phyloP scores from a whole-genome alignment of 176 grass and related monocot genomes.

The Carex scoparia region DNA sequence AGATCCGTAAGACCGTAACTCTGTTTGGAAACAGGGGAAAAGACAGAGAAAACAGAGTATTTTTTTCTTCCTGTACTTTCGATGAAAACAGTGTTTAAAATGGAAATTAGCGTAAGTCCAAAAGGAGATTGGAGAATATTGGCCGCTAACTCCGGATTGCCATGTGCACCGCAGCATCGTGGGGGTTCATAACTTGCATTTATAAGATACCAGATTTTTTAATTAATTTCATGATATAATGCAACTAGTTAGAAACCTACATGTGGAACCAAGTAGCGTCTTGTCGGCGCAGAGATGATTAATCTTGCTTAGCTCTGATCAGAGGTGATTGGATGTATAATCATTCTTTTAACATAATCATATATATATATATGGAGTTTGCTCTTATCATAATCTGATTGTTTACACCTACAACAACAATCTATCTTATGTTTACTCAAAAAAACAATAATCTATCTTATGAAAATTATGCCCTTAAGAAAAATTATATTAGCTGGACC shows the following conservation, averaged over 20 bases:
- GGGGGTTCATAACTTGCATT: neutral
- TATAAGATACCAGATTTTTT: neutral
- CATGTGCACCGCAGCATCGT: constrained; percentile 18
- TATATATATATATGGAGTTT: neutral
- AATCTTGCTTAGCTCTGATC: neutral
- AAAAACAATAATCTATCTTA: neutral
- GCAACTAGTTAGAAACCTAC: neutral
- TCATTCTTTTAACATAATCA: neutral
- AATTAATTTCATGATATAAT: neutral
- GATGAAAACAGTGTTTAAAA: neutral
- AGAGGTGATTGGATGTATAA: neutral
- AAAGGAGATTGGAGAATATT: constrained; percentile 16
- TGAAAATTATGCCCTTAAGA: neutral
- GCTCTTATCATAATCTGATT: neutral
- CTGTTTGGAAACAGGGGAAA: constrained; percentile 9
- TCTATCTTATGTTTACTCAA: neutral
- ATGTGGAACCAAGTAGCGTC: neutral
- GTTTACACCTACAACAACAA: neutral
- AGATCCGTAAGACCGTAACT: neutral
- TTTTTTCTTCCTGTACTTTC: neutral
- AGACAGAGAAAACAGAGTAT: neutral
- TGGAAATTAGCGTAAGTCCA: neutral
- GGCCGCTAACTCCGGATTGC: constrained; percentile 13
- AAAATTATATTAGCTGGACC: too few relatives aligned
- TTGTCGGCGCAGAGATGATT: neutral